These are phyloP conservation scores for Trichoderma endophyticum DNA, from an alignment of 2,329 filamentous ascomycete species.

Conservation along the genomic window DNA sequence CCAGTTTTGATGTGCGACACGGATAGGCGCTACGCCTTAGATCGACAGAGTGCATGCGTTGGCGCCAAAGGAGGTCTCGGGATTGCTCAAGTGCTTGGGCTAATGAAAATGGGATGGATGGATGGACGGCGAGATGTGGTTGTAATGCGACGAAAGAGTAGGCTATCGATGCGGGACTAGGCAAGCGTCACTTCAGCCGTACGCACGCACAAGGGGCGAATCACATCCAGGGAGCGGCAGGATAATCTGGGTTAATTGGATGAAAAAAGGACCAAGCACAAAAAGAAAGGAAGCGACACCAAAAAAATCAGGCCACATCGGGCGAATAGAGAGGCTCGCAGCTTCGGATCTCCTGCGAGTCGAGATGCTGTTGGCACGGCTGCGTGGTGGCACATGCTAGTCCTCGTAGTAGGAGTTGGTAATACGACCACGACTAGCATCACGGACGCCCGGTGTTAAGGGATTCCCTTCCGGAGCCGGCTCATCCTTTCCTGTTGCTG, in stretches of 20 bases:
- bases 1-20: constrained; percentile 17
- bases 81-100: constrained; percentile 3
- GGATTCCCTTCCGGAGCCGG: background rate
- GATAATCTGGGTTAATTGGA: background rate
- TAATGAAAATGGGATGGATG: constrained; percentile 6
- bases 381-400: background rate
- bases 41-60: constrained; percentile 17
- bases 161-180: constrained; percentile 9
- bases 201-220: constrained; percentile 3
- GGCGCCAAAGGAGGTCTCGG: constrained; percentile 14
- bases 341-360: background rate
- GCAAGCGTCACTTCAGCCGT: constrained; percentile 7
- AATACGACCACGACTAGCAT: background rate
- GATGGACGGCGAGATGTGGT: background rate
- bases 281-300: background rate
- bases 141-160: background rate
- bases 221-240: background rate
- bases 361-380: background rate
- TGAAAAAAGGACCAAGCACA: background rate
- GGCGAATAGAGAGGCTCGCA: background rate
- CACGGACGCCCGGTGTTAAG: background rate
- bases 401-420: background rate
- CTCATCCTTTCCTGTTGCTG: background rate
- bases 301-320: constrained; percentile 13
- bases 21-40: constrained; percentile 15